Percentiles rank a stretch among this genome's conserved stretches.
Conservation (phyloP, 2,329 filamentous ascomycete species). For the Penicillium sp. region DNA sequence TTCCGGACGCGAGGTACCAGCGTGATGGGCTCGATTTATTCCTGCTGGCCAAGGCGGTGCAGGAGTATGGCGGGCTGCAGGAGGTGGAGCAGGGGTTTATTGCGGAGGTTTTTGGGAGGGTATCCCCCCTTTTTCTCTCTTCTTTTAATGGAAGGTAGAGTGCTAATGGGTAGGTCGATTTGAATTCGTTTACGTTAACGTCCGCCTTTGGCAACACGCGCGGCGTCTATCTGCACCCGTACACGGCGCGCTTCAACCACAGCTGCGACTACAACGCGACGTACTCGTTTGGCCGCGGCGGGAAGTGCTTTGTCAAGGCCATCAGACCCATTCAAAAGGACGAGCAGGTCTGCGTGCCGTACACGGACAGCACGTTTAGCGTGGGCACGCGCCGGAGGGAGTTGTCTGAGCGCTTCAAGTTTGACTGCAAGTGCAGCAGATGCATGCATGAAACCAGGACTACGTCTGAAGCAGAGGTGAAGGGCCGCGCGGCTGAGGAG, state of each 20-base stretch:
- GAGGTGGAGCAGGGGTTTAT: conserved; percentile 42
- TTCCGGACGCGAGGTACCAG: conserved; percentile 42
- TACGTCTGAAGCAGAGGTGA: background rate
- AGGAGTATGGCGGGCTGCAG: conserved; percentile 47
- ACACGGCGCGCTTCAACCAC: conserved; percentile 56
- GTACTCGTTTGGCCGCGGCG: conserved; percentile 54
- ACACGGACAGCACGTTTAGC: conserved; percentile 56
- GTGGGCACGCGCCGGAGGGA: conserved; percentile 49
- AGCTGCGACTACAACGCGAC: conserved; percentile 59
- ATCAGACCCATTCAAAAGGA: conserved; percentile 50
- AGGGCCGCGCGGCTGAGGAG: background rate
- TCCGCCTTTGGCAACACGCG: conserved; percentile 54
- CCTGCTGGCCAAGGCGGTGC: conserved; percentile 52
- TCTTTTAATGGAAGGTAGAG: background rate
- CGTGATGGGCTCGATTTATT: conserved; percentile 46
- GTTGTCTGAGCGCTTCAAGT: conserved; percentile 55
- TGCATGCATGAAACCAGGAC: conserved; percentile 33
- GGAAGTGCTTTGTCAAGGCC: conserved; percentile 48
- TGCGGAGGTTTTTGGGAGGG: conserved; percentile 45
- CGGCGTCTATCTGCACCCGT: conserved; percentile 57
- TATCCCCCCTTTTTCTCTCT: conserved; percentile 18
- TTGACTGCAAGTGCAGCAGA: conserved; percentile 53
- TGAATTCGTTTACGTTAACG: conserved; percentile 57
- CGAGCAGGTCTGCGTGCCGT: conserved; percentile 60
- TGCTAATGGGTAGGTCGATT: conserved; percentile 42